These are phyloP conservation scores for Pulveroboletus ravenelii DNA, from an alignment of 768 basidiomycete genomes.

Conservation along the genomic window DNA sequence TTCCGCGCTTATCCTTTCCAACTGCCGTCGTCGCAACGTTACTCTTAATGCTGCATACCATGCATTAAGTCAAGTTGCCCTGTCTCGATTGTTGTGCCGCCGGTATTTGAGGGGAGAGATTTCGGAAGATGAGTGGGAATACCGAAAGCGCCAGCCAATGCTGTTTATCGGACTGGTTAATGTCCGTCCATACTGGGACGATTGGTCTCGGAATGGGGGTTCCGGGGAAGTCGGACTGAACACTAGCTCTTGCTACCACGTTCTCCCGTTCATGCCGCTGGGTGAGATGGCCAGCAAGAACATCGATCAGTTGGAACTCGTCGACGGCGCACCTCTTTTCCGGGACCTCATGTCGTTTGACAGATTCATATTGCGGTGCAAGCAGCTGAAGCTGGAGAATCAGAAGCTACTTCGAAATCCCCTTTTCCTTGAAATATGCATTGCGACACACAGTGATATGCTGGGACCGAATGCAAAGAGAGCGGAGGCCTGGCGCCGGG, in stretches of 20 bases:
- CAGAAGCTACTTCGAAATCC: neutral
- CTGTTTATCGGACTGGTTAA: slow-evolving; percentile 45
- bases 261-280: neutral
- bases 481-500: neutral
- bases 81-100: slow-evolving; percentile 45
- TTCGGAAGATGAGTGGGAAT: slow-evolving; percentile 47
- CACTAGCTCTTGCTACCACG: slow-evolving; percentile 37
- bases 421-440: neutral
- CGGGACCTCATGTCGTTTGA: slow-evolving; percentile 30
- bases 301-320: neutral
- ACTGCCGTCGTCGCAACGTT: slow-evolving; percentile 38
- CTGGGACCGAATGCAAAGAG: neutral
- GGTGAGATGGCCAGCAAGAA: neutral
- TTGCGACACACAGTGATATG: neutral
- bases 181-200: slow-evolving; percentile 30
- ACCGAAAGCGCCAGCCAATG: slow-evolving; percentile 47
- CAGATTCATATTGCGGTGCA: neutral
- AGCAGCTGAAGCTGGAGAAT: neutral
- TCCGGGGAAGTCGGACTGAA: slow-evolving; percentile 23
- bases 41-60: slow-evolving; percentile 50
- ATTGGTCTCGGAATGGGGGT: slow-evolving; percentile 45
- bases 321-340: slow-evolving; percentile 35
- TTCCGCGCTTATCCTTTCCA: slow-evolving; percentile 30
- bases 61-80: slow-evolving; percentile 30
- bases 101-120: slow-evolving; percentile 45